Base-by-base conservation (phyloP, 2,329 filamentous ascomycete genomes). In the Arthrobotrys pseudoclavata region DNA sequence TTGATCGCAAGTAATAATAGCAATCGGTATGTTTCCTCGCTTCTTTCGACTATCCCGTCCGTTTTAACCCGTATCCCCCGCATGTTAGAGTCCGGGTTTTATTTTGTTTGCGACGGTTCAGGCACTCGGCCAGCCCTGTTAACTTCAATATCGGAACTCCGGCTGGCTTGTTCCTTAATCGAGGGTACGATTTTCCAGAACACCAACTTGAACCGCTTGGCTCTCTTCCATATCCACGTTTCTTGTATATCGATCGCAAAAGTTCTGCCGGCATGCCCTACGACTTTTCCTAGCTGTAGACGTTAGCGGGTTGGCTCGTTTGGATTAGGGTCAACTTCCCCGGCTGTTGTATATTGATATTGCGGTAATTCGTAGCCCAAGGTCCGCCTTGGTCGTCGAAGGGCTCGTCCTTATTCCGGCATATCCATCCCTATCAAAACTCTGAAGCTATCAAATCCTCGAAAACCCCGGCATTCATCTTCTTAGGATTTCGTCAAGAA, bases 101-200 rank as follows among this genome's bases (percentile, higher is more conserved):
- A 62, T 45, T 77, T 57, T 61, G 42, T 55, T 67, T 63, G 74
- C 47, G 61, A 70, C 52, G 61, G 68, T 53, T 70, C 34, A 40
- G 48, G 72, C 72, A 67, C 61, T 71, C 67, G 67, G 67, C 74
- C 62, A 68, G 61, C 67, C 74, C 74, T 71, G 67, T 34, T 53
- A n/a, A 42, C 34, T 20, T 67, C 42, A 68, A 62, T 66, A 67
- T 62, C 74, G 74, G 74, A 77, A 77, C 74, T 63, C 52, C 74
- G 74, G 74, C 74, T 77, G 61, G 74, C 74, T 71, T 57, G 67
- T 77, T 71, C 67, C 67, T 71, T 71, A 53, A 62, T 71, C 67
- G 66, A 71, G 62, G 67, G 67, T 52, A 60, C 62, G 74, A 68
- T 68, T 52, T 77, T 71, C 72, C 72, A 76, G 72, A 76, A 76